phyloP scores from a whole-genome alignment of 305 asterid genomes.

The Fraxinus angustifolia region DNA sequence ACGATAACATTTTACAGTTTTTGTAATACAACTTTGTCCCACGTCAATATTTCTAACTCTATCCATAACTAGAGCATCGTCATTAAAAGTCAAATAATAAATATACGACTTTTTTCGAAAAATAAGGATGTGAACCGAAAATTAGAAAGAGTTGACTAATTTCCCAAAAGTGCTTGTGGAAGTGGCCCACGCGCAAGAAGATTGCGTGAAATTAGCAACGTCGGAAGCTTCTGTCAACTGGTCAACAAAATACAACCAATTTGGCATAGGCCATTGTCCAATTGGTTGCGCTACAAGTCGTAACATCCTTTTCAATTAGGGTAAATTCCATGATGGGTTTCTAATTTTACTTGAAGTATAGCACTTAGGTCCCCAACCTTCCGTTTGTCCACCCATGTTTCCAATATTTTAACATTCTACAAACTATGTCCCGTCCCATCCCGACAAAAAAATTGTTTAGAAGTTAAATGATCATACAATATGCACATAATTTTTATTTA shows the following conservation, averaged over 20 bases:
- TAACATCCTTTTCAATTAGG: not conserved
- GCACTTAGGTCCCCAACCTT: not conserved
- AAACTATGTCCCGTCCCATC: not conserved
- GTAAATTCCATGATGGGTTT: not conserved
- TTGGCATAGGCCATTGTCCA: not conserved
- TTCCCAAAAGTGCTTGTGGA: not conserved
- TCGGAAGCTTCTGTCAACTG: conserved; percentile 15
- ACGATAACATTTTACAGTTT: not conserved
- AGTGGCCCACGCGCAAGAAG: not conserved
- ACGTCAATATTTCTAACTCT: not conserved
- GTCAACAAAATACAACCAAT: conserved; percentile 25
- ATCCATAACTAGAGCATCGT: not conserved
- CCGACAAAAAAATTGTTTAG: not conserved
- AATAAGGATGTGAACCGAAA: not conserved
- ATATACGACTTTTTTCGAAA: not conserved
- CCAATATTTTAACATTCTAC: not conserved
- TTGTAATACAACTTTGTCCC: not conserved
- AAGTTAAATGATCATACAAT: not conserved
- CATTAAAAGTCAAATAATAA: not conserved
- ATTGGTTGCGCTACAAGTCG: not conserved
- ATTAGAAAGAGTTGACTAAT: not conserved
- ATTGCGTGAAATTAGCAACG: not conserved
- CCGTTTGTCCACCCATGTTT: not conserved
- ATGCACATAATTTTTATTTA: not conserved
- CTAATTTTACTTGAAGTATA: not conserved